These are phyloP conservation scores for Avena atlantica DNA, from an alignment of 176 grass and related monocot species.

Conservation along the genomic window DNA sequence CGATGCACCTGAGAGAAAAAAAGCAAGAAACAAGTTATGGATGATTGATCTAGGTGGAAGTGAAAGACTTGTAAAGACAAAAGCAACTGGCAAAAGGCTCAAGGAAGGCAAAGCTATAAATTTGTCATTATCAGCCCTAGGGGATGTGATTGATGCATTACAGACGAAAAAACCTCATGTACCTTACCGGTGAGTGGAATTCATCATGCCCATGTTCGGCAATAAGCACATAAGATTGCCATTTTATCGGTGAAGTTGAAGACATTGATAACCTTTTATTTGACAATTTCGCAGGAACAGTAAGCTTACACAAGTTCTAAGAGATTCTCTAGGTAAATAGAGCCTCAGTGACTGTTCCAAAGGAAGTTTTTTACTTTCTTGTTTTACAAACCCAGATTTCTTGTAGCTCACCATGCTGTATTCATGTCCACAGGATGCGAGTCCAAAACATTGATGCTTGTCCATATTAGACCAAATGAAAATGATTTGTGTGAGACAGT, in stretches of 20 bases:
- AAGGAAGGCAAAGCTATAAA: conserved; percentile 99
- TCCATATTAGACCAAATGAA: conserved; percentile 90
- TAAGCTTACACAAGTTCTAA: conserved; percentile 95
- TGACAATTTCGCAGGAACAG: conserved; percentile 78
- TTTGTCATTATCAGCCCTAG: conserved; percentile 96
- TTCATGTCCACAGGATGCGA: conserved; percentile 72
- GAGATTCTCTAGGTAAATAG: conserved; percentile 91
- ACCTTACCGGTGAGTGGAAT: conserved; percentile 77
- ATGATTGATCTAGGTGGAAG: conserved; percentile 99
- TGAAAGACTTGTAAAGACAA: conserved; percentile 91
- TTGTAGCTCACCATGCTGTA: conserved; percentile 40
- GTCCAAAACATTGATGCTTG: conserved; percentile 97
- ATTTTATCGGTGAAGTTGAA: conserved; percentile 11
- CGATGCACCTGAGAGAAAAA: conserved; percentile 67
- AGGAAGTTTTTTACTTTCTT: conserved; percentile 38
- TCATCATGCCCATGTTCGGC: conserved; percentile 11
- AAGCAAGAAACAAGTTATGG: conserved; percentile 87
- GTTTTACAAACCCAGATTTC: conserved; percentile 37
- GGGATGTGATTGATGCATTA: conserved; percentile 89
- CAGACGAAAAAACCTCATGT: conserved; percentile 84
- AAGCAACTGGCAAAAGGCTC: conserved; percentile 90
- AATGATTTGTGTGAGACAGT: conserved; percentile 90
- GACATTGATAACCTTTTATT: conserved; percentile 13
- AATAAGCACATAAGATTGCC: conserved; percentile 13
- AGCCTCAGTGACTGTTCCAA: neutral